phyloP scores from a whole-genome alignment of 2,329 filamentous ascomycete species.

The Claviceps cyperi region DNA sequence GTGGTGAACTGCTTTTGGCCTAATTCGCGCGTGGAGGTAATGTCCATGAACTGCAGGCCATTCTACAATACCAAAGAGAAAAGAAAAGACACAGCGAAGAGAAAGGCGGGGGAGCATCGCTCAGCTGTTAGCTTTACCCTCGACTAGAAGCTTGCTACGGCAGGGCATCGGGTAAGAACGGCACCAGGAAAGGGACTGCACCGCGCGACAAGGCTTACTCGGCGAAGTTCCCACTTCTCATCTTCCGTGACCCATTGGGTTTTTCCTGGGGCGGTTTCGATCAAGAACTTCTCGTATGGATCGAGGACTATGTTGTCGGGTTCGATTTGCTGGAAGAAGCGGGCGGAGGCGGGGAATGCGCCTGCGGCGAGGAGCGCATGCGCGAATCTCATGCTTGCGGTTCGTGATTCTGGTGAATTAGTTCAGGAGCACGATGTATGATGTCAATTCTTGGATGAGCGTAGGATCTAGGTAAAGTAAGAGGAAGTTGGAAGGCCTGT shows the following conservation, averaged over 20 bases:
- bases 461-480: too few species aligned
- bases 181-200: background rate
- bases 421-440: too few species aligned
- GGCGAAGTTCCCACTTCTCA: constrained; percentile 81
- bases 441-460: too few species aligned
- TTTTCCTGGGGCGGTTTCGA: constrained; percentile 74
- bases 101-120: background rate
- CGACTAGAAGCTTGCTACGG: background rate
- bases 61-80: constrained; percentile 35
- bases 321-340: constrained; percentile 41
- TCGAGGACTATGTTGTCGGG: constrained; percentile 34
- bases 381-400: constrained; percentile 34
- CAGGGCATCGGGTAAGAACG: too few species aligned
- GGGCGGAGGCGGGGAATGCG: constrained; percentile 36
- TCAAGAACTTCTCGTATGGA: constrained; percentile 40
- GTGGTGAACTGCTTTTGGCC: constrained; percentile 30
- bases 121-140: background rate
- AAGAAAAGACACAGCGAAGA: background rate
- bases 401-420: background rate
- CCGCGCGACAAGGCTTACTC: constrained; percentile 34
- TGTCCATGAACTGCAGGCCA: constrained; percentile 85
- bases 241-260: constrained; percentile 84
- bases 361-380: constrained; percentile 38
- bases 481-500: too few species aligned
- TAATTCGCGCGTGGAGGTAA: constrained; percentile 55